Percentiles rank a stretch among this genome's conserved stretches.
Conservation (phyloP, 2,329 filamentous ascomycete species). For the Fusarium sp. region DNA sequence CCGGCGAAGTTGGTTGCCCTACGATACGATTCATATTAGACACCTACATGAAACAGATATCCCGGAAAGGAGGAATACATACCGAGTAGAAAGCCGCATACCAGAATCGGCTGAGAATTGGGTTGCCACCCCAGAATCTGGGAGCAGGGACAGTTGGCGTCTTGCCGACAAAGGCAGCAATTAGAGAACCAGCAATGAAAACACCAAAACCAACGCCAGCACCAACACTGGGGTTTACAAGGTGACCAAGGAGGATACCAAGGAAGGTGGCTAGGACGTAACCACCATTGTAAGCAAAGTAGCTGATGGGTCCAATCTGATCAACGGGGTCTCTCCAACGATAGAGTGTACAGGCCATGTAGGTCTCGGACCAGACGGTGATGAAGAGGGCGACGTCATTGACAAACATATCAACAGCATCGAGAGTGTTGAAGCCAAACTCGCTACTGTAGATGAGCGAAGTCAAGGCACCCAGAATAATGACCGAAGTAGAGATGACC, state of each 20-base stretch:
- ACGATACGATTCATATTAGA: conserved; percentile 35
- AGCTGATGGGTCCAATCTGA: conserved; percentile 55
- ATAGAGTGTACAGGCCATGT: conserved; percentile 63
- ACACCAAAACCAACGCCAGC: conserved; percentile 63
- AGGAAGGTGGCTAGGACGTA: conserved; percentile 63
- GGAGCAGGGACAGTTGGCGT: conserved; percentile 55
- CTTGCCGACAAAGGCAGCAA: conserved; percentile 53
- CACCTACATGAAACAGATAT: rapidly evolving
- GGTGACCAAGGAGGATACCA: conserved; percentile 62
- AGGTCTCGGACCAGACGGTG: conserved; percentile 62
- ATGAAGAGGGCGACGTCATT: conserved; percentile 65
- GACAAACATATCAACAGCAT: conserved; percentile 65
- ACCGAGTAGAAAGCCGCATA: conserved; percentile 66
- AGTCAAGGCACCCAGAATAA: conserved; percentile 60
- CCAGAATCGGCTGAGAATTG: conserved; percentile 58
- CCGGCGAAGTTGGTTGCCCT: conserved; percentile 65
- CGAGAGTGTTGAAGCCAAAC: conserved; percentile 64
- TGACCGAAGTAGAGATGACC: conserved; percentile 59
- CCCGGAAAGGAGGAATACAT: conserved; percentile 36
- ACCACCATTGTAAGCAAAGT: conserved; percentile 58
- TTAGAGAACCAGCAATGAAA: conserved; percentile 54
- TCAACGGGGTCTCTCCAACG: conserved; percentile 59
- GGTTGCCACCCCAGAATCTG: conserved; percentile 56
- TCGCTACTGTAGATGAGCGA: conserved; percentile 66
- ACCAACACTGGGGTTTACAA: conserved; percentile 54